Conservation (phyloP, 768 basidiomycete genomes). For the Leccinum longicurvipes region DNA sequence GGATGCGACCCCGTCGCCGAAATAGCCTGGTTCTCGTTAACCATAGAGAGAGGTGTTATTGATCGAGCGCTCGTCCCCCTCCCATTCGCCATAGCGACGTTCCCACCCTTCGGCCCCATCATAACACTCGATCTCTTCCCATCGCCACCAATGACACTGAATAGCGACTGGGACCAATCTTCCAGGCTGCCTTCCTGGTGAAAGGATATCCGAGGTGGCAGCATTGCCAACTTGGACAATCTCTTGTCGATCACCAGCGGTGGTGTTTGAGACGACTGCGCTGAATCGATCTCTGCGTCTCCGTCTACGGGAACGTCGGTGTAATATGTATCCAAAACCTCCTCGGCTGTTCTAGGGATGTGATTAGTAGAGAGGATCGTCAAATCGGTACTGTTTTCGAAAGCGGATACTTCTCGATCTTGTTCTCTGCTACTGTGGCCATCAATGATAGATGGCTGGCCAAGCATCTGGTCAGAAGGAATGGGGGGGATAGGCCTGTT, state of each 20-base stretch:
- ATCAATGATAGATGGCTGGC: conserved; percentile 7
- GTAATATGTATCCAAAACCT: conserved; percentile 28
- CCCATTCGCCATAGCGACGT: conserved; percentile 7
- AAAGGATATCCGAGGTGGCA: conserved; percentile 55
- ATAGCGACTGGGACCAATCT: conserved; percentile 52
- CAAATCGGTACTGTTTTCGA: neutral
- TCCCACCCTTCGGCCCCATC: neutral
- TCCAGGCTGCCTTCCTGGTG: conserved; percentile 48
- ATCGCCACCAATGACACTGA: conserved; percentile 46
- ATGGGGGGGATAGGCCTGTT: conserved; percentile 17
- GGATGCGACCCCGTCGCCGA: conserved; percentile 6
- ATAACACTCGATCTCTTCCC: conserved; percentile 15
- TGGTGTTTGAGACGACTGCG: conserved; percentile 22
- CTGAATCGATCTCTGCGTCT: conserved; percentile 4
- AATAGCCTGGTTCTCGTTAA: neutral
- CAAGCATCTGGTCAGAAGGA: conserved; percentile 2
- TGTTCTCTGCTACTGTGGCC: neutral
- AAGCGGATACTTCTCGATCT: neutral
- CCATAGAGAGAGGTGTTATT: conserved; percentile 1
- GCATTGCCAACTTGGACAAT: conserved; percentile 13
- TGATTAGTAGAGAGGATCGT: neutral
- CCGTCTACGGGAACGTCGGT: conserved; percentile 1
- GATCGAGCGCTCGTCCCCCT: conserved; percentile 20
- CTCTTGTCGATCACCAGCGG: conserved; percentile 33
- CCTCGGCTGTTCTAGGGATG: conserved; percentile 26